Conservation (phyloP, 2,329 filamentous ascomycete species). For the Aspergillus quadricinctus region DNA sequence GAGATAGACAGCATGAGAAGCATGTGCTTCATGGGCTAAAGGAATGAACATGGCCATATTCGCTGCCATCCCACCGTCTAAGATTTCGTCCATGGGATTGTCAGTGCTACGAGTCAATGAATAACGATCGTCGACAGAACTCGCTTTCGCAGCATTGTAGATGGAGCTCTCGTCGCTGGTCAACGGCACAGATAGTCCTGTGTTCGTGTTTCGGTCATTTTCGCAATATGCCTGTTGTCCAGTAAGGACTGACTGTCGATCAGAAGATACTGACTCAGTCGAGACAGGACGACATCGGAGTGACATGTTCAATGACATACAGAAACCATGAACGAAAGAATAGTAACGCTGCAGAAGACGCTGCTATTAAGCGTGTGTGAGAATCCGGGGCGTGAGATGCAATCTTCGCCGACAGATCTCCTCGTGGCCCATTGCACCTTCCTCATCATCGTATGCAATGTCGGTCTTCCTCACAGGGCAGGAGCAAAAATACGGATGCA, state of each 20-base stretch:
- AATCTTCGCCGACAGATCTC: background rate
- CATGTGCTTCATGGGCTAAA: slow-evolving; percentile 8
- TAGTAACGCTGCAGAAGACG: background rate
- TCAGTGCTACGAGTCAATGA: slow-evolving; percentile 4
- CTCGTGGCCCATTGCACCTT: background rate
- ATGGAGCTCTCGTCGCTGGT: slow-evolving; percentile 36
- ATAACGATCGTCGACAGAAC: slow-evolving; percentile 22
- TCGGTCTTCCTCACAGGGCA: background rate
- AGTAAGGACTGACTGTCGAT: background rate
- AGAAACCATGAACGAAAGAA: background rate
- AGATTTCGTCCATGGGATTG: slow-evolving; percentile 9
- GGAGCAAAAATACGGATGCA: background rate
- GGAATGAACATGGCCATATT: slow-evolving; percentile 28
- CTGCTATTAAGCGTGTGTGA: background rate
- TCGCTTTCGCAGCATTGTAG: slow-evolving; percentile 33
- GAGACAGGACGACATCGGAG: background rate
- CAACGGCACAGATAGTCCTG: slow-evolving; percentile 22
- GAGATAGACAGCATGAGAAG: background rate
- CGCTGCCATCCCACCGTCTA: slow-evolving; percentile 21
- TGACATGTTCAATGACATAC: background rate
- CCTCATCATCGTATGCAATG: background rate
- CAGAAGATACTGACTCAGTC: background rate
- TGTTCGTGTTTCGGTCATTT: background rate
- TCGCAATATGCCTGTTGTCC: background rate
- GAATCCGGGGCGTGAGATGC: background rate